Conservation (phyloP, 371 early-diverging fungal genomes). For the Mortierella sp. region DNA sequence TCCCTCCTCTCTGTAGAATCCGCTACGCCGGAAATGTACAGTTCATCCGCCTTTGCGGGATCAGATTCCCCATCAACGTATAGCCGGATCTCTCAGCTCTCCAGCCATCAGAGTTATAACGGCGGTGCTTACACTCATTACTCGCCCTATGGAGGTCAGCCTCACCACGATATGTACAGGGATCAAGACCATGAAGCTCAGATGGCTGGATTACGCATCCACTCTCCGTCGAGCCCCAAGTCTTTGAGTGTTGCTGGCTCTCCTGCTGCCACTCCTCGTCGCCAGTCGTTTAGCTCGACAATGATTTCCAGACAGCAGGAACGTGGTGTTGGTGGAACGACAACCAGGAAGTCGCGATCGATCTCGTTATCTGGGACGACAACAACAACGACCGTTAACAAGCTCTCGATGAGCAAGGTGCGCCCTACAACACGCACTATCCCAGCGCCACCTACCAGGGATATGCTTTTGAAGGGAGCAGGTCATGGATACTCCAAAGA, state of each 20-base stretch:
- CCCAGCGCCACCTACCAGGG: constrained; percentile 24
- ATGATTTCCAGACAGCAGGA: constrained; percentile 34
- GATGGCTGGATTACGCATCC: constrained; percentile 51
- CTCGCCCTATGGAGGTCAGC: constrained; percentile 17
- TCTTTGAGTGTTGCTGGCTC: constrained; percentile 21
- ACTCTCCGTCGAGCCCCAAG: constrained; percentile 42
- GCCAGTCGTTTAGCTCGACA: constrained; percentile 47
- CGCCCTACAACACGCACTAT: constrained; percentile 30
- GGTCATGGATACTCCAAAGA: constrained; percentile 29
- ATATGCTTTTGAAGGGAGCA: constrained; percentile 7
- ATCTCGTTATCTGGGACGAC: constrained; percentile 44
- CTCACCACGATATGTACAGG: constrained; percentile 28
- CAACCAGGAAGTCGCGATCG: constrained; percentile 45
- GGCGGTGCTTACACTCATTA: constrained; percentile 21
- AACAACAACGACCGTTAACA: constrained; percentile 36
- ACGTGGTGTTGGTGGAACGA: constrained; percentile 25
- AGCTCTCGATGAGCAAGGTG: constrained; percentile 29
- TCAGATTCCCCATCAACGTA: constrained; percentile 20
- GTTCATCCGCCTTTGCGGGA: constrained; percentile 40
- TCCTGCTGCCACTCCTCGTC: constrained; percentile 34
- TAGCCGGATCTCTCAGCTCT: constrained; percentile 22
- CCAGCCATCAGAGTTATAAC: constrained; percentile 15
- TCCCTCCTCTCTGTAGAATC: constrained; percentile 18
- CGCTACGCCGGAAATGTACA: constrained; percentile 50
- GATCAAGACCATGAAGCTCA: constrained; percentile 48